Evolutionary conservation across 2,329 filamentous ascomycete genomes (phyloP), one percentile per base, ranked within the genome.

Genomic region (Magnaporthiopsis poae): DNA sequence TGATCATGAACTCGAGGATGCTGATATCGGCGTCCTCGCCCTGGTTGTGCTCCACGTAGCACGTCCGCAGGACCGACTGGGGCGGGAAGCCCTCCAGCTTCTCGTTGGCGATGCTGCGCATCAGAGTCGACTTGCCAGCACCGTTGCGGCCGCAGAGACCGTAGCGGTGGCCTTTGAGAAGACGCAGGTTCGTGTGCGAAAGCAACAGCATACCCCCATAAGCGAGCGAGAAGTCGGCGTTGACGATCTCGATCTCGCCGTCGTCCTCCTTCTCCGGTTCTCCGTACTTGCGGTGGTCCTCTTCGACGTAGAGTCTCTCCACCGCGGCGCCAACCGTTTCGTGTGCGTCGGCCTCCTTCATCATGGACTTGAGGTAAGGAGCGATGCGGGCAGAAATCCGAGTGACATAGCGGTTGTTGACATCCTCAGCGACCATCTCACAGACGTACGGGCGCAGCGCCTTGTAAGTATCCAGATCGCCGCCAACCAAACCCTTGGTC

Each of bases 11-110:
- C 67, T 98, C 90, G 25, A 98, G 83, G 74, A 99, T 98, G 79
- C 88, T 97, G 68, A 98, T 90, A 69, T 98, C 93, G 52, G 95
- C 94, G 78, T 97, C 94, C 78, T 98, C 95, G 66, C 95, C 95
- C 80, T 99, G 94, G 80, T 98, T 98, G 82, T 99, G 95, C 82
- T 99, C 95, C 61, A 99, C 95, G 75, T 98, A 99, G 80, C 94
- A 98, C 13, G 94, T 98, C 73, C 91, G 90, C 73, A 99, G 88
- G 68, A 93, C 89, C 70, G 97, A 92, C 76, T 95, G 92, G 21
- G 92, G 83, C 56, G 95, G 95, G 81, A 99, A 99, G 11, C 95
- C 95, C 78, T 99, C 95, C 3, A 99, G 85, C 83, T 99, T 99
- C 74, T 93, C 94, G 68, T 90, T 90, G 64, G 95, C 91, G 73